Evolutionary conservation across 345 rosid genomes (phyloP).

Genomic region (Odontarrhena argentea): DNA sequence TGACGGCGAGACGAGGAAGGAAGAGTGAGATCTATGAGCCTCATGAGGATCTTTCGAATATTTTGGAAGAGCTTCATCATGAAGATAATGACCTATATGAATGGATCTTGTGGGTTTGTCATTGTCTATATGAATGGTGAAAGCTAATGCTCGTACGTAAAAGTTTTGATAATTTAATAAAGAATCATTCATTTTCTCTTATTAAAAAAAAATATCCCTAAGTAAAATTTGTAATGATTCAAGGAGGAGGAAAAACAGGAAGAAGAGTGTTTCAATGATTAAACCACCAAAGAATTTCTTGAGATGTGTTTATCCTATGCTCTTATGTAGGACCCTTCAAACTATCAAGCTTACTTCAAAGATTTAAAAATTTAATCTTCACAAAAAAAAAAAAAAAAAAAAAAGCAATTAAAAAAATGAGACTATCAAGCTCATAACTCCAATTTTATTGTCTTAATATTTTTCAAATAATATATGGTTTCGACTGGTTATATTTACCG

Average conservation of each 20-base stretch:
- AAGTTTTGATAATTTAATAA: conserved; percentile 31
- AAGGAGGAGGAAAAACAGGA: conserved; percentile 28
- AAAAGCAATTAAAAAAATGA: no score
- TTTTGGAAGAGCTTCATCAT: conserved; percentile 70
- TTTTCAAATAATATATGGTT: not conserved
- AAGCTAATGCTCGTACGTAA: conserved; percentile 42
- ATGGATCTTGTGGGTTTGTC: conserved; percentile 32
- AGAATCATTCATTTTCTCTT: conserved; percentile 16
- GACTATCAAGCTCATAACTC: conserved; percentile 16
- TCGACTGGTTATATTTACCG: not conserved
- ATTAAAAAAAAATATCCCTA: not conserved
- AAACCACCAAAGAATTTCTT: conserved; percentile 37
- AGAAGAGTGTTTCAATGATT: conserved; percentile 41
- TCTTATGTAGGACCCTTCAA: conserved; percentile 31
- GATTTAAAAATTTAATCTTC: no score
- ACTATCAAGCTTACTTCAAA: conserved; percentile 6
- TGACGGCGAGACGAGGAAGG: conserved; percentile 42
- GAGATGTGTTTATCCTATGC: conserved; percentile 37
- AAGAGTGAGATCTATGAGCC: conserved; percentile 55
- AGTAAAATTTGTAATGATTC: conserved; percentile 38
- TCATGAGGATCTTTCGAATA: conserved; percentile 65
- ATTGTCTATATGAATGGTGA: conserved; percentile 52
- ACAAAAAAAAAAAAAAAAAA: no score
- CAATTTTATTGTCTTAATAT: not conserved
- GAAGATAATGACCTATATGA: conserved; percentile 40